Evolutionary conservation across 768 basidiomycete genomes (phyloP), one percentile per base, ranked within the genome.

Genomic region (Kwoniella pini): DNA sequence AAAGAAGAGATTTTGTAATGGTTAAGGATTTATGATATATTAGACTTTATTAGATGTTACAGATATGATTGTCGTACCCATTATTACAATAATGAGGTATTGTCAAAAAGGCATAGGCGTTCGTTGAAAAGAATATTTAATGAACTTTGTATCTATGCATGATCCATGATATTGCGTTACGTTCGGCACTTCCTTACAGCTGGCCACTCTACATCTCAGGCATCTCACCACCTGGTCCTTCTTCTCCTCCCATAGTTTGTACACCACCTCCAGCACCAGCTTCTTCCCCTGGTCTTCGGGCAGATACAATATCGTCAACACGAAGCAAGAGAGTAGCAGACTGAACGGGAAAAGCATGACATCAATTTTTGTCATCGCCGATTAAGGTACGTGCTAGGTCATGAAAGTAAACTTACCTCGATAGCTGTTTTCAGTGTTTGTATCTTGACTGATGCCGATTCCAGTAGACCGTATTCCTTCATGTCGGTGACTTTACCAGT

Each of bases 391-490:
- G 40, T 22, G 28, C 33, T 33, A 17, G n/a, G 46, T 1, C 13
- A 33, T 46, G 26, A 33, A 17, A 39, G 43, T 36, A 33, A 27
- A 69, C 78, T 59, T 54, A 87, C 88, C 85, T 99, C 93, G 70
- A 98, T 88, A 17, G 96, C 94, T 7, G 94, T 99, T 84, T 98
- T 97, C 74, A 95, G 81, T 9, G 87, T 97, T 83, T 98, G 95
- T 33, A 95, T 88, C 88, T 98, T 98, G 75, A 99, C 95, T 67
- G 91, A 92, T 4, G 95, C 93, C 33, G 89, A 91, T 81, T 99
- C 96, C 67, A 91, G 91, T 61, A 99, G 80, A 1, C 93, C 93
- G 77, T 97, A 96, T 45, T 81, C 80, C 77, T 91, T 93, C 95
- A 97, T 97, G 77, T 97, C 91, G 40, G 89, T 89, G 39, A 93